A percentile compares a stretch with the other conserved stretches of the same genome.
Evolutionary conservation across 176 grass and related monocot genomes (phyloP).

Genomic region (Areca catechu): DNA sequence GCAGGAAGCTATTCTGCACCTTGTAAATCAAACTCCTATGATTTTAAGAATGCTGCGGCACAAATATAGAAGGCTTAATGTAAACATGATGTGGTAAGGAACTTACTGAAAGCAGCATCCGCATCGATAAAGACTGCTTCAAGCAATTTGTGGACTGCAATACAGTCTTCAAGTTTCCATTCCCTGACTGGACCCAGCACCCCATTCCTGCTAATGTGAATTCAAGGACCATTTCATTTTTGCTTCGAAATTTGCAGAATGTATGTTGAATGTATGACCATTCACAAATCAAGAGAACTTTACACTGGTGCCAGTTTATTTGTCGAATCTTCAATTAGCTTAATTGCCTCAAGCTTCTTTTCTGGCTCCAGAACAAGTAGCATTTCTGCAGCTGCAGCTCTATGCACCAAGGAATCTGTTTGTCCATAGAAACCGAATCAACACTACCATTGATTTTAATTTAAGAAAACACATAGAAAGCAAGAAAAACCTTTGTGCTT

Average conservation of each 20-base stretch:
- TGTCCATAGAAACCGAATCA: background rate
- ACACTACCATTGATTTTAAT: background rate
- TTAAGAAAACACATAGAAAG: background rate
- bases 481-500: slow-evolving; percentile 58
- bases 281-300: background rate
- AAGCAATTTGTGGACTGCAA: slow-evolving; percentile 84
- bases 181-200: slow-evolving; percentile 47
- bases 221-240: slow-evolving; percentile 4
- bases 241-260: background rate
- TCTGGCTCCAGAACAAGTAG: slow-evolving; percentile 72
- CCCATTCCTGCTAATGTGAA: slow-evolving; percentile 32
- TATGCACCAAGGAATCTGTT: slow-evolving; percentile 68
- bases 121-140: slow-evolving; percentile 49
- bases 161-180: slow-evolving; percentile 74
- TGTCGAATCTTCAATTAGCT: slow-evolving; percentile 91
- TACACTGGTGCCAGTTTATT: slow-evolving; percentile 64
- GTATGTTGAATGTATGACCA: too few species aligned
- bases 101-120: slow-evolving; percentile 67
- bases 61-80: too few species aligned
- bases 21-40: too few species aligned
- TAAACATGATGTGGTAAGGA: background rate
- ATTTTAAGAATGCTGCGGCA: too few species aligned
- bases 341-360: slow-evolving; percentile 70
- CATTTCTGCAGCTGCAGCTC: slow-evolving; percentile 91
- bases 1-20: too few species aligned